A percentile compares a stretch with the other conserved stretches of the same genome.
These are phyloP conservation scores for Ceraceosorus guamensis DNA, from an alignment of 1,284 basidiomycete genomes.

Conservation along the genomic window DNA sequence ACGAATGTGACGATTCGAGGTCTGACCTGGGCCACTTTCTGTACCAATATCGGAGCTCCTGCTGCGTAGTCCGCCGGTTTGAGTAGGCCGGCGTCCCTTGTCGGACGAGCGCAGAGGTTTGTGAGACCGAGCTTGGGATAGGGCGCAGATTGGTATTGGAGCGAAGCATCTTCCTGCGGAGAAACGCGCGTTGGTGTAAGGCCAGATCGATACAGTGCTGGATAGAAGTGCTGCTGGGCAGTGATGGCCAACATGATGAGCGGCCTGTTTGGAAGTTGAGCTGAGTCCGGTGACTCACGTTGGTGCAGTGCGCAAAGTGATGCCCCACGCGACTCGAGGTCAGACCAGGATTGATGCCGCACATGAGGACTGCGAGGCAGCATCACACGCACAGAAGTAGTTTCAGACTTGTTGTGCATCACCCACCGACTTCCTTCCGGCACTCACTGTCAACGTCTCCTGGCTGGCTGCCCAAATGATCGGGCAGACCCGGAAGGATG, in stretches of 20 bases:
- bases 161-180: background rate
- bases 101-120: slow-evolving; percentile 4
- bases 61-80: slow-evolving; percentile 17
- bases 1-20: slow-evolving; percentile 22
- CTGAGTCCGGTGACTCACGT: background rate
- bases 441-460: too few species aligned
- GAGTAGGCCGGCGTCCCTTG: slow-evolving; percentile 1
- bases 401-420: too few species aligned
- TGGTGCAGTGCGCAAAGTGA: slow-evolving; percentile 6
- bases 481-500: too few species aligned
- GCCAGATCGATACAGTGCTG: slow-evolving; percentile 3
- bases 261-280: background rate
- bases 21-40: slow-evolving; percentile 15
- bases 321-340: slow-evolving; percentile 3
- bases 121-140: slow-evolving; percentile 4
- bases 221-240: slow-evolving; percentile 1
- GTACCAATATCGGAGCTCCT: slow-evolving; percentile 19
- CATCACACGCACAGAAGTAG: too few species aligned
- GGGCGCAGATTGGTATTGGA: background rate
- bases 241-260: too few species aligned
- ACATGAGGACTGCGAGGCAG: slow-evolving; percentile 2
- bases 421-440: too few species aligned
- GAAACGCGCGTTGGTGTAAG: background rate
- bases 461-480: too few species aligned
- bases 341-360: slow-evolving; percentile 8